A percentile compares a stretch with the other conserved stretches of the same genome.
These are phyloP conservation scores for Cladophialophora immunda DNA, from an alignment of 2,329 filamentous ascomycete species.

Conservation along the genomic window DNA sequence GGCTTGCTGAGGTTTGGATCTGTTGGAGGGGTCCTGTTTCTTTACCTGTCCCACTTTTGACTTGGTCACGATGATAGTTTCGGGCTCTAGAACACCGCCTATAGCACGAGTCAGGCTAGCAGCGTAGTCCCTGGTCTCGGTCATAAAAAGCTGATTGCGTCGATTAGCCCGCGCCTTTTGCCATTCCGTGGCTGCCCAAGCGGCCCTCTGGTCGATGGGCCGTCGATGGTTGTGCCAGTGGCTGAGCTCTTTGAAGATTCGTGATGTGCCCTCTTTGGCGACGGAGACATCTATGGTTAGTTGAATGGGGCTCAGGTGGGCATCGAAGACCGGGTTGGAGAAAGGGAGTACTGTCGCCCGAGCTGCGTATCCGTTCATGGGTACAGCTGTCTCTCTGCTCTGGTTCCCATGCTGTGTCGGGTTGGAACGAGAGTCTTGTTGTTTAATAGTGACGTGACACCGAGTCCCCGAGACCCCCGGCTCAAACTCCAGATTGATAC, in stretches of 20 bases:
- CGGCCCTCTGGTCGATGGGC: not conserved
- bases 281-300: not conserved
- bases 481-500: not conserved
- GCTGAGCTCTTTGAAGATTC: constrained; percentile 4
- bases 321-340: not conserved
- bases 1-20: not conserved
- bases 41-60: not conserved
- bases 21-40: not conserved
- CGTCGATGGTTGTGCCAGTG: not conserved
- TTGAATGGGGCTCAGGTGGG: not conserved
- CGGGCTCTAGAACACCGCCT: not conserved
- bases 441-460: not conserved
- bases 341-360: not conserved
- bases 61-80: not conserved
- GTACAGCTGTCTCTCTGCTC: not conserved
- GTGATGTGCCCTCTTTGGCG: not conserved
- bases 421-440: not conserved
- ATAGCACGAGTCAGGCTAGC: constrained; percentile 2
- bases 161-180: not conserved
- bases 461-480: not conserved
- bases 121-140: not conserved
- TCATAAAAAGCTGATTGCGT: constrained; percentile 1
- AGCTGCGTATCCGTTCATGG: not conserved
- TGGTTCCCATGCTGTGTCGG: not conserved
- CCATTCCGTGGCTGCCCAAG: not conserved